phyloP scores from a whole-genome alignment of 2,329 filamentous ascomycete genomes.

The Ceratocystiopsis sp. region DNA sequence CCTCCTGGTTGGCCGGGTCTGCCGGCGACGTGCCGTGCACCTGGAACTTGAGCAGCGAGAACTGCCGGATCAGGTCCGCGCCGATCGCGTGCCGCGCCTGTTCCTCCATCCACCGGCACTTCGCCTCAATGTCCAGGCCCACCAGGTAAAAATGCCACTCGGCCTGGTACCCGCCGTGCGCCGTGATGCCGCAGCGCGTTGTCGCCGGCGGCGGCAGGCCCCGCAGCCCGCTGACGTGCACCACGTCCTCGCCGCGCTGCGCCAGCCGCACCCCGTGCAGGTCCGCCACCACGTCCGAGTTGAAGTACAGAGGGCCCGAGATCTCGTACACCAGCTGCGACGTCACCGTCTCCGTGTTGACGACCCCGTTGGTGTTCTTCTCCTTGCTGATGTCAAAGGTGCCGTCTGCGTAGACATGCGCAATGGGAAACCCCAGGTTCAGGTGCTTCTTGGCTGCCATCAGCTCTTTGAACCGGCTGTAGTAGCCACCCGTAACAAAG shows the following conservation, averaged over 20 bases:
- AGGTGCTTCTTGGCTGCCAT: conserved; percentile 13
- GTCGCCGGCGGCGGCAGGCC: conserved; percentile 29
- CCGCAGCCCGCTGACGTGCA: conserved; percentile 22
- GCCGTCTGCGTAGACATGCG: conserved; percentile 19
- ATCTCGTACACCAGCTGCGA: conserved; percentile 1
- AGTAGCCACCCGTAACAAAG: conserved; percentile 38
- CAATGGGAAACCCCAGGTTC: conserved; percentile 23
- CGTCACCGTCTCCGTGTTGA: conserved; percentile 13
- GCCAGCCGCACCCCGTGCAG: conserved; percentile 14
- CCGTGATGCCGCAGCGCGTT: conserved; percentile 30
- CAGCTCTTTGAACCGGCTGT: conserved; percentile 33
- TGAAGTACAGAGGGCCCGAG: conserved; percentile 23
- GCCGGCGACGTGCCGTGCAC: conserved; percentile 14
- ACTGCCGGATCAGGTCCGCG: conserved; percentile 6
- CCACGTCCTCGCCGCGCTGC: conserved; percentile 11
- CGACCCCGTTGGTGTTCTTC: conserved; percentile 17
- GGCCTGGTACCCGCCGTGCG: conserved; percentile 12
- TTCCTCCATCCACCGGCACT: conserved; percentile 10
- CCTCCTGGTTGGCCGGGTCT: conserved; percentile 17
- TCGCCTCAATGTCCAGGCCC: conserved; percentile 10
- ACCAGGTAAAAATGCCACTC: conserved; percentile 12
- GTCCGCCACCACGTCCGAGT: conserved; percentile 28
- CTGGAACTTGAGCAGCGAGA: conserved; percentile 14
- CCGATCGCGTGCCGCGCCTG: conserved; percentile 16
- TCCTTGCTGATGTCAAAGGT: conserved; percentile 18